Evolutionary conservation across 805 yeast genomes (phyloP), one percentile per base, ranked within the genome.

Genomic region (Pichia occidentalis): DNA sequence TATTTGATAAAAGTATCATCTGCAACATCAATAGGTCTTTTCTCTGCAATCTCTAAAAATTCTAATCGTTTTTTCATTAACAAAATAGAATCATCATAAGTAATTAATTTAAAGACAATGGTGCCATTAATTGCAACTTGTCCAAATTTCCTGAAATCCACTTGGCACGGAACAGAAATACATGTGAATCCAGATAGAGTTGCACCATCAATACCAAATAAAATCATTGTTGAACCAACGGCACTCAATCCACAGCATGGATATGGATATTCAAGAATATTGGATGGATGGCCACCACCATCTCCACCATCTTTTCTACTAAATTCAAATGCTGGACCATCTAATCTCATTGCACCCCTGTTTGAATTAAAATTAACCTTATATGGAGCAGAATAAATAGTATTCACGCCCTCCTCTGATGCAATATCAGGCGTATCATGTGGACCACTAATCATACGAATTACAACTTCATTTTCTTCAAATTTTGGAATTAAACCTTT

Each of bases 111-210:
- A 19, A 56, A 56, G 11, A 31, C 32, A 12, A 56, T 36, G 11
- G 36, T 30, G 43, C 60, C 32, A 35, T 53, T 49, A 50, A 59
- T 44, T 43, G 55, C 52, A 47, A 52, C 46, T 43, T 52, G 48
- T 46, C 67, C 59, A 57, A 59, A 48, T 52, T 61, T 45, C 61
- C 66, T 37, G 52, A 50, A 47, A 54, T 60, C 60, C 13, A 41
- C 48, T 30, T 40, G 39, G 14, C 36, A 37, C 7, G 60, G 58
- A 29, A 51, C 51, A n/a, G 53, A 38, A 30, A 53, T 29, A 44
- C 57, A 53, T 8, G 47, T 37, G 36, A 56, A 56, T 6, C 60
- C 60, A 14, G 56, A 50, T 31, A 56, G 38, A 2, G 60, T 56
- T n/a, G 51, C 57, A 29, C 60, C 60, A 40, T 56, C 60, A 27